phyloP scores from a whole-genome alignment of 208 protist genomes.

The Crithidia mellificae region DNA sequence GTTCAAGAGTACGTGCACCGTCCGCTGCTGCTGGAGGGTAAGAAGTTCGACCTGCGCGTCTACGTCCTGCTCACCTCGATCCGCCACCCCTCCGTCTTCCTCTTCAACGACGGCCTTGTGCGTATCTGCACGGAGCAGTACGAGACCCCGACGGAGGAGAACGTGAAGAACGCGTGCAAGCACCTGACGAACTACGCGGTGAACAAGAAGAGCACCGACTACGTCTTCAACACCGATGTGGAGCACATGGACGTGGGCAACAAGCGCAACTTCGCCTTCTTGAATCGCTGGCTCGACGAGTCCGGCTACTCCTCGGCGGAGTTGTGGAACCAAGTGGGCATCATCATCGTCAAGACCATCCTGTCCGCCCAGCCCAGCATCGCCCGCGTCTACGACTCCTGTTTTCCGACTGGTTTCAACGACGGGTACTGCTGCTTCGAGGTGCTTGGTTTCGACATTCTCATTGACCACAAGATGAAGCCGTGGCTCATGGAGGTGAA shows the following conservation, averaged over 20 bases:
- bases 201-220: conserved; percentile 93
- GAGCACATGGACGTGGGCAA: conserved; percentile 78
- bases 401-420: conserved; percentile 86
- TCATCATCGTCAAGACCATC: conserved; percentile 92
- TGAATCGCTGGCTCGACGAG: conserved; percentile 83
- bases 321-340: conserved; percentile 80
- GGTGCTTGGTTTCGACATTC: conserved; percentile 96
- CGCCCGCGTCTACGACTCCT: conserved; percentile 89
- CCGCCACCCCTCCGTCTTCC: conserved; percentile 85
- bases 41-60: conserved; percentile 97
- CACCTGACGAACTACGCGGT: conserved; percentile 98
- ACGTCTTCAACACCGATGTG: conserved; percentile 88
- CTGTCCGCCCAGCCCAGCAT: conserved; percentile 92
- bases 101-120: conserved; percentile 95
- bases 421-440: conserved; percentile 95
- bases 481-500: conserved; percentile 98
- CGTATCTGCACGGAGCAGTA: conserved; percentile 94
- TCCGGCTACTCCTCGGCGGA: conserved; percentile 51
- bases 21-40: conserved; percentile 92
- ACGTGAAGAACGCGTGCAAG: conserved; percentile 89
- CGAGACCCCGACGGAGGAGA: conserved; percentile 74
- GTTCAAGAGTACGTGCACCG: conserved; percentile 93
- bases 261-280: conserved; percentile 92
- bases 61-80: conserved; percentile 94
- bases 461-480: conserved; percentile 91